These are phyloP conservation scores for Saccharomycopsis phalli DNA, from an alignment of 1,139 yeast species.

Conservation along the genomic window DNA sequence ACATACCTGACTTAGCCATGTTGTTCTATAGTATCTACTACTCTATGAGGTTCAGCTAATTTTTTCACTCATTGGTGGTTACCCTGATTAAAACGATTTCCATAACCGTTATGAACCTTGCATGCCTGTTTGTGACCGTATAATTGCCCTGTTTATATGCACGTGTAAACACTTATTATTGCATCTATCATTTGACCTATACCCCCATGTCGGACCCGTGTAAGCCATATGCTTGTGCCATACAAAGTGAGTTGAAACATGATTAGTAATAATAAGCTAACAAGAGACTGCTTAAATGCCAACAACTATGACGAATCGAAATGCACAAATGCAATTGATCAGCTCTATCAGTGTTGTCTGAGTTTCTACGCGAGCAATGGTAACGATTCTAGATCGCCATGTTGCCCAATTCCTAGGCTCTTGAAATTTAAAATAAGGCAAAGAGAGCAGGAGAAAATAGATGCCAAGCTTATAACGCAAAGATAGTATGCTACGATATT, in stretches of 20 bases:
- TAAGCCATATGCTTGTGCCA: slow-evolving; percentile 60
- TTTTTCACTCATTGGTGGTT: too few relatives aligned
- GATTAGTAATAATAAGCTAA: slow-evolving; percentile 1
- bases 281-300: slow-evolving; percentile 38
- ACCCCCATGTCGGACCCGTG: slow-evolving; percentile 41
- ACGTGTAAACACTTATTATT: too few relatives aligned
- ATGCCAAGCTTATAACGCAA: slow-evolving; percentile 45
- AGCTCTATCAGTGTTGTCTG: slow-evolving; percentile 53
- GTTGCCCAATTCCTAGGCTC: slow-evolving; percentile 56
- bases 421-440: slow-evolving; percentile 51
- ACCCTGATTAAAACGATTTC: too few relatives aligned
- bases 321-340: slow-evolving; percentile 51
- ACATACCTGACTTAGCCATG: slow-evolving; percentile 40
- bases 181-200: too few relatives aligned
- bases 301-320: slow-evolving; percentile 53
- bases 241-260: slow-evolving; percentile 44
- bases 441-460: slow-evolving; percentile 41
- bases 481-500: too few relatives aligned
- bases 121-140: too few relatives aligned
- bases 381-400: slow-evolving; percentile 44
- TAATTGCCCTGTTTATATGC: too few relatives aligned
- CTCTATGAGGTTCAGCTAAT: too few relatives aligned
- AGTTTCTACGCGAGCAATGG: slow-evolving; percentile 47
- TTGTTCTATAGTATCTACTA: slow-evolving; percentile 20
- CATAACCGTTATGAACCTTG: too few relatives aligned